Conservation (phyloP, 208 protist species). For the Willaertia magna region DNA sequence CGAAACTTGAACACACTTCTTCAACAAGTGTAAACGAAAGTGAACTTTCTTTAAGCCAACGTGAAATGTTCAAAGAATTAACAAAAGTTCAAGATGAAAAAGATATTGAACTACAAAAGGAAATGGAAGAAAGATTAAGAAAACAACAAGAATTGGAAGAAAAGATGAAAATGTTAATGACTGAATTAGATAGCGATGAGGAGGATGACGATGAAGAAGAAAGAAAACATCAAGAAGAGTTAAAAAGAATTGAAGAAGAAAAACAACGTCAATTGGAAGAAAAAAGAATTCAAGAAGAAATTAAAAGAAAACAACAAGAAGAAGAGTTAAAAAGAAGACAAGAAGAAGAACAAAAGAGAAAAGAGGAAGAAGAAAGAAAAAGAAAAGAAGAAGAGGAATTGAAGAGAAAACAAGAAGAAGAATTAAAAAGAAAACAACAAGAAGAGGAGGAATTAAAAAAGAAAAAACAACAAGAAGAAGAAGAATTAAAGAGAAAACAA, state of each 20-base stretch:
- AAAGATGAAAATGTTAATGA: neutral
- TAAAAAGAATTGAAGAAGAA: neutral
- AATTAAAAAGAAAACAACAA: neutral
- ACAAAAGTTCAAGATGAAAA: neutral
- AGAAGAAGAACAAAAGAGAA: neutral
- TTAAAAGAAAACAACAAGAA: neutral
- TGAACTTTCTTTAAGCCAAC: too few relatives aligned
- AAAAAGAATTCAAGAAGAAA: neutral
- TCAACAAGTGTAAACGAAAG: too few relatives aligned
- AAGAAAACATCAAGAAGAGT: too few relatives aligned
- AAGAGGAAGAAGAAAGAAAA: neutral
- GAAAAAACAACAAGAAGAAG: too few relatives aligned
- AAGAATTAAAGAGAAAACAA: neutral
- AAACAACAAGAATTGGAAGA: neutral
- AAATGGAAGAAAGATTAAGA: neutral
- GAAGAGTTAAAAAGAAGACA: neutral
- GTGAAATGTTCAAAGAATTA: too few relatives aligned
- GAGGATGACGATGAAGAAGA: neutral
- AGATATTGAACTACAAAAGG: neutral
- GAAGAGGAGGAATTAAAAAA: neutral
- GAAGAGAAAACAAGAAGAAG: neutral
- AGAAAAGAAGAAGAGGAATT: neutral
- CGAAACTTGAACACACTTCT: too few relatives aligned
- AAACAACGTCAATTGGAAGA: neutral
- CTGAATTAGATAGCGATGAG: neutral